These are phyloP conservation scores for Mortierella sp. DNA, from an alignment of 371 early-diverging fungal genomes.

Conservation along the genomic window DNA sequence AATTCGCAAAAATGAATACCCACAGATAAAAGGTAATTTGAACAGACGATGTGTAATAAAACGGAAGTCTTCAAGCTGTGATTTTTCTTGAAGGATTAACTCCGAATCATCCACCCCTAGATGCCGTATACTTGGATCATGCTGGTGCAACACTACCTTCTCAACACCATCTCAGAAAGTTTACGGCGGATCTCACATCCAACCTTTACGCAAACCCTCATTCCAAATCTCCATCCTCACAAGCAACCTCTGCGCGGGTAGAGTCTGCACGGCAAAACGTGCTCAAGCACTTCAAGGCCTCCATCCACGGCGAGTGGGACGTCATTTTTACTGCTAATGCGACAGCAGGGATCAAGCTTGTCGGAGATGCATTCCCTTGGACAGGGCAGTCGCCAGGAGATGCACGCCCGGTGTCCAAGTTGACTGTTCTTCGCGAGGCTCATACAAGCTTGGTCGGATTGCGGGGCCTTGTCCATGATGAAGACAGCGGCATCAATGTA, in stretches of 20 bases:
- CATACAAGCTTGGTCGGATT: conserved; percentile 82
- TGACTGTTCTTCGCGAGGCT: conserved; percentile 64
- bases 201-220: conserved; percentile 79
- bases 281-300: conserved; percentile 59
- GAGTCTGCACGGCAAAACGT: conserved; percentile 62
- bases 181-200: conserved; percentile 59
- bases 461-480: conserved; percentile 59
- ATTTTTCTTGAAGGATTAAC: not conserved
- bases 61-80: too few relatives aligned
- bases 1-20: conserved; percentile 63
- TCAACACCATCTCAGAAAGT: conserved; percentile 55
- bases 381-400: conserved; percentile 5
- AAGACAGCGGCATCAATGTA: conserved; percentile 23
- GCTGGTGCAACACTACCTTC: conserved; percentile 72
- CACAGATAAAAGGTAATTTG: conserved; percentile 57
- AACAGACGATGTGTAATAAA: not conserved
- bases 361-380: conserved; percentile 67
- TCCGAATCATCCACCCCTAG: conserved; percentile 11
- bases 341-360: conserved; percentile 68
- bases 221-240: conserved; percentile 65
- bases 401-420: conserved; percentile 28
- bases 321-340: conserved; percentile 71
- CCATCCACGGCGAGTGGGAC: conserved; percentile 58
- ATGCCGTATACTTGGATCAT: conserved; percentile 72
- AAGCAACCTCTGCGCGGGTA: conserved; percentile 58